A percentile compares a stretch with the other conserved stretches of the same genome.
Evolutionary conservation across 106 monocot species (phyloP).

Genomic region (Phalaenopsis equestris): DNA sequence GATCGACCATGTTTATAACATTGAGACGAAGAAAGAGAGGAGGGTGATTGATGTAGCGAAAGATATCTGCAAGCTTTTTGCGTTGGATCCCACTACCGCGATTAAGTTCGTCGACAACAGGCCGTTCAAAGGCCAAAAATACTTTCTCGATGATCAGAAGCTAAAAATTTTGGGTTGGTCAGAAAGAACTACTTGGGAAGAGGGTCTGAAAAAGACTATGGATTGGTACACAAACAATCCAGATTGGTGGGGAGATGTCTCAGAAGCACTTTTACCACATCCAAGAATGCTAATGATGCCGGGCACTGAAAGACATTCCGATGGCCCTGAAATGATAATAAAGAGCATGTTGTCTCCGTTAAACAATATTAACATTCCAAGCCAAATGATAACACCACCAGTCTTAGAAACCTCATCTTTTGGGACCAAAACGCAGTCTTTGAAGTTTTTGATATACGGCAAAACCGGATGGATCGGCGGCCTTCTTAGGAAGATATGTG

Average conservation of each 20-base stretch:
- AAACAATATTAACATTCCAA: background rate
- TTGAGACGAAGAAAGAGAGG: slow-evolving; percentile 28
- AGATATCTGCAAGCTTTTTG: slow-evolving; percentile 28
- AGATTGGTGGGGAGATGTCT: too few species aligned
- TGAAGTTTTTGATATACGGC: slow-evolving; percentile 57
- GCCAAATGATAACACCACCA: slow-evolving; percentile 2
- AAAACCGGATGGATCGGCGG: slow-evolving; percentile 62
- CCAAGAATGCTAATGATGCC: too few species aligned
- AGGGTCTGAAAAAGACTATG: slow-evolving; percentile 46
- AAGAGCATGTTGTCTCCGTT: slow-evolving; percentile 14
- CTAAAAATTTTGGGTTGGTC: slow-evolving; percentile 48
- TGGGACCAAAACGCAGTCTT: background rate
- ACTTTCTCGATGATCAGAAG: slow-evolving; percentile 50
- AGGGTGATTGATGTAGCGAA: slow-evolving; percentile 32
- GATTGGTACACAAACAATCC: too few species aligned
- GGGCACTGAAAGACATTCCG: slow-evolving; percentile 21
- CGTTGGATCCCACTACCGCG: slow-evolving; percentile 9
- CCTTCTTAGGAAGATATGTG: slow-evolving; percentile 43
- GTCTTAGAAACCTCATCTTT: background rate
- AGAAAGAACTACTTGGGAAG: slow-evolving; percentile 43
- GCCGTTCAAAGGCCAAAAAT: slow-evolving; percentile 29
- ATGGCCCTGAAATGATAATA: slow-evolving; percentile 20
- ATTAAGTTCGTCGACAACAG: slow-evolving; percentile 29
- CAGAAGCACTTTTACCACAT: too few species aligned
- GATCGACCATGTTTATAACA: slow-evolving; percentile 28